These are phyloP conservation scores for Podila minutissima DNA, from an alignment of 192 early-diverging fungal genomes.

Conservation along the genomic window DNA sequence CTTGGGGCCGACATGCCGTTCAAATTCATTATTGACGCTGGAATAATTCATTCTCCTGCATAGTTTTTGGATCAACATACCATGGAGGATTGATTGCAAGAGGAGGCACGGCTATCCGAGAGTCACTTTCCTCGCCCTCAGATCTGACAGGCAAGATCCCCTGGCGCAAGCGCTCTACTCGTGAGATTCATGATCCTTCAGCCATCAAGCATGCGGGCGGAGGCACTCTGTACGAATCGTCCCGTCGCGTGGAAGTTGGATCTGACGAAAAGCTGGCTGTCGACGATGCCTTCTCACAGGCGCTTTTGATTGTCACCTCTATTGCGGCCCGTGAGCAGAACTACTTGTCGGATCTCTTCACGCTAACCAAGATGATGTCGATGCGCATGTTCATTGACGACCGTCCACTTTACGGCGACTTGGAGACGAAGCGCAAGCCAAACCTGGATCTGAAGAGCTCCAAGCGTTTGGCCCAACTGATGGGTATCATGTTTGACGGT, in stretches of 20 bases:
- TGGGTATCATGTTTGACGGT: slow-evolving; percentile 82
- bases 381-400: slow-evolving; percentile 59
- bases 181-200: slow-evolving; percentile 25
- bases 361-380: slow-evolving; percentile 61
- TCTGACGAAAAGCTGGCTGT: slow-evolving; percentile 57
- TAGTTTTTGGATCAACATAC: slow-evolving; percentile 46
- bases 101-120: slow-evolving; percentile 38
- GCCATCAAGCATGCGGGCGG: slow-evolving; percentile 32
- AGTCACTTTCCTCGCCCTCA: slow-evolving; percentile 44
- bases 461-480: slow-evolving; percentile 68
- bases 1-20: too few relatives aligned
- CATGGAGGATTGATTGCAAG: slow-evolving; percentile 43
- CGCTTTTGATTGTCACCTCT: slow-evolving; percentile 67
- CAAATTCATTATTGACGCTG: not conserved
- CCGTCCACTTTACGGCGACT: slow-evolving; percentile 29
- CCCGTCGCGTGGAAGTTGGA: slow-evolving; percentile 41
- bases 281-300: slow-evolving; percentile 67
- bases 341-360: slow-evolving; percentile 89
- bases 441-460: slow-evolving; percentile 75
- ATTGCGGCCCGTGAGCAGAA: slow-evolving; percentile 90
- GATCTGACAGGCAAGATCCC: slow-evolving; percentile 38
- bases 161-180: slow-evolving; percentile 39
- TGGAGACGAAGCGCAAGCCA: slow-evolving; percentile 62
- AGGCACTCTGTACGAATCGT: slow-evolving; percentile 26
- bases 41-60: not conserved